phyloP scores from a whole-genome alignment of 108 stramenopile species.

The Pseudonitzschia delicatissima region DNA sequence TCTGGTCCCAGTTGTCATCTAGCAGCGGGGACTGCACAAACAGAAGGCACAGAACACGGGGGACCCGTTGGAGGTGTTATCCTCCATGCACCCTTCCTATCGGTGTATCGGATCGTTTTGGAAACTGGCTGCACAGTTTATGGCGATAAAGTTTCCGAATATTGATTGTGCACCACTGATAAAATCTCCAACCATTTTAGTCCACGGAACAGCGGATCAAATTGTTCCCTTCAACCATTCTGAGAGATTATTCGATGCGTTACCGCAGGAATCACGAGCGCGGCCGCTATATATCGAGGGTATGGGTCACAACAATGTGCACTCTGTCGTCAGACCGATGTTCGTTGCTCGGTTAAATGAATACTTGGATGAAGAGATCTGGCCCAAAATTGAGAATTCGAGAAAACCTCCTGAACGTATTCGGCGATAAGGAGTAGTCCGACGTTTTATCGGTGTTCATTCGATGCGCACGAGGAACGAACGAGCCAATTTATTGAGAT shows the following conservation, averaged over 20 bases:
- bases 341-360: conserved; percentile 77
- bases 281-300: conserved; percentile 84
- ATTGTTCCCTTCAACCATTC: conserved; percentile 95
- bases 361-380: conserved; percentile 69
- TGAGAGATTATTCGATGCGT: conserved; percentile 62
- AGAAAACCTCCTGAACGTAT: not conserved
- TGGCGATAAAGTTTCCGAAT: conserved; percentile 96
- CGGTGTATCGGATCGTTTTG: conserved; percentile 89
- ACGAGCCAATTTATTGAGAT: too few relatives aligned
- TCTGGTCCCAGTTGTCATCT: conserved; percentile 94
- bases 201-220: conserved; percentile 94
- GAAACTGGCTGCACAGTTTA: conserved; percentile 92
- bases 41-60: conserved; percentile 40
- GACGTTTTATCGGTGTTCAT: too few relatives aligned
- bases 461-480: too few relatives aligned
- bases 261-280: conserved; percentile 57
- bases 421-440: not conserved
- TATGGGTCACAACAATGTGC: conserved; percentile 91
- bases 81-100: conserved; percentile 94
- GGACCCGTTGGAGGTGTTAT: conserved; percentile 90
- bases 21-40: conserved; percentile 75
- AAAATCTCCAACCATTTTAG: conserved; percentile 73
- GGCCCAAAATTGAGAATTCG: conserved; percentile 43
- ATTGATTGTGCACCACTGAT: conserved; percentile 83
- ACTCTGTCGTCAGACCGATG: conserved; percentile 72